A percentile compares a stretch with the other conserved stretches of the same genome.
Evolutionary conservation across 108 stramenopile species (phyloP).

Genomic region (Conticribra guillardii): DNA sequence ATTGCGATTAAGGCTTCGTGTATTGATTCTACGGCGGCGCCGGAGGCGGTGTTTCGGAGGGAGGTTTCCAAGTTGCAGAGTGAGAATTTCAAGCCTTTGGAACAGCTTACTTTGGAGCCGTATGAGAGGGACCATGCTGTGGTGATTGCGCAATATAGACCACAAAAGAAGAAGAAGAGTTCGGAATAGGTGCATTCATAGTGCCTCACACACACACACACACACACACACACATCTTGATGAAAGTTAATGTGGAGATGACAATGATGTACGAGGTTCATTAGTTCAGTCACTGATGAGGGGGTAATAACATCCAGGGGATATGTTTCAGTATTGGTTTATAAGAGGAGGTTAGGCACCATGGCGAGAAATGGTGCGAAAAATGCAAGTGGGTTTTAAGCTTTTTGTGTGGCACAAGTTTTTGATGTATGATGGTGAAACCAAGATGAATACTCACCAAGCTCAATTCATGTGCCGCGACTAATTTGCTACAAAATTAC

Average conservation of each 20-base stretch:
- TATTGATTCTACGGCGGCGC: slow-evolving; percentile 98
- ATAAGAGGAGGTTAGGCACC: not conserved
- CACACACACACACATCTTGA: too few species aligned
- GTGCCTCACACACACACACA: not conserved
- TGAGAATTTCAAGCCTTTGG: slow-evolving; percentile 98
- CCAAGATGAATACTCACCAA: not conserved
- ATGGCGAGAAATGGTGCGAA: not conserved
- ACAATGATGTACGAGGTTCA: too few species aligned
- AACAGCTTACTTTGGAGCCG: slow-evolving; percentile 99
- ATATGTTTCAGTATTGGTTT: not conserved
- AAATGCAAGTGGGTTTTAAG: not conserved
- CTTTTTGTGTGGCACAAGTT: not conserved
- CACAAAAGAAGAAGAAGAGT: slow-evolving; percentile 84
- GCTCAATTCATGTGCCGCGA: not conserved
- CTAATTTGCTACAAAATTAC: not conserved
- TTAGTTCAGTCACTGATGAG: not conserved
- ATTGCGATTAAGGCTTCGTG: slow-evolving; percentile 99
- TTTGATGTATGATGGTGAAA: not conserved
- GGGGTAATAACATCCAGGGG: not conserved
- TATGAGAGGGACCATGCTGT: slow-evolving; percentile 99
- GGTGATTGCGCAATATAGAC: slow-evolving; percentile 96
- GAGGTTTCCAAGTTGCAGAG: slow-evolving; percentile 94
- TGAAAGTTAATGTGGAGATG: too few species aligned
- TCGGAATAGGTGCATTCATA: slow-evolving; percentile 8
- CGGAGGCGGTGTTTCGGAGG: slow-evolving; percentile 97